Evolutionary conservation across 208 protist species (phyloP).

Genomic region (Leishmania guyanensis): DNA sequence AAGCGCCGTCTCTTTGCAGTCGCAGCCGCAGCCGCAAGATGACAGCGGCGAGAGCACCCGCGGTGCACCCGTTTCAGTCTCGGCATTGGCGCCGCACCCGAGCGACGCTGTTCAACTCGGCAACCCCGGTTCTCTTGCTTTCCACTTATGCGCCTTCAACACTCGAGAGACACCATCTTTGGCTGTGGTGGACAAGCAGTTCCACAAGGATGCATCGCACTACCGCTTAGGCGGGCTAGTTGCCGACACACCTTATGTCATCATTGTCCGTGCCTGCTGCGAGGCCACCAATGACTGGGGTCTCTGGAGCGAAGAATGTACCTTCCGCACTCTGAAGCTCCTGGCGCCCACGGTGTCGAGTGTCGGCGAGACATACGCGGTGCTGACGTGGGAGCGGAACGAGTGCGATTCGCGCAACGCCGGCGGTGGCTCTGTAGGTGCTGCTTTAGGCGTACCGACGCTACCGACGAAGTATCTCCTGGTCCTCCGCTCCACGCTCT

Average conservation of each 20-base stretch:
- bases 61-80: neutral
- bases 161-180: constrained; percentile 65
- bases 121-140: constrained; percentile 69
- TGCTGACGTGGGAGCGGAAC: constrained; percentile 69
- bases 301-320: constrained; percentile 82
- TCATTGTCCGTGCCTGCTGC: constrained; percentile 79
- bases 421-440: constrained; percentile 1
- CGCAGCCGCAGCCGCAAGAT: neutral
- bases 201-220: constrained; percentile 60
- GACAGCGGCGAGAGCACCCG: neutral
- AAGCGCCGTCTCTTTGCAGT: neutral
- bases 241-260: constrained; percentile 77
- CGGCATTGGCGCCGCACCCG: neutral
- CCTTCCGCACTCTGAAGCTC: constrained; percentile 68
- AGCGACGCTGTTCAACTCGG: constrained; percentile 45
- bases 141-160: constrained; percentile 87
- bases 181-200: constrained; percentile 89
- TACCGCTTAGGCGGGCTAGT: constrained; percentile 61
- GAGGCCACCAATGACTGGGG: constrained; percentile 74
- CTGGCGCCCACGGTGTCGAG: constrained; percentile 47
- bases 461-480: constrained; percentile 42
- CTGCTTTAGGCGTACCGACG: constrained; percentile 4
- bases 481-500: constrained; percentile 26
- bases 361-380: constrained; percentile 83
- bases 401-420: constrained; percentile 33